A percentile compares a stretch with the other conserved stretches of the same genome.
phyloP scores from a whole-genome alignment of 371 early-diverging fungal species.

The Mucor racemosus region DNA sequence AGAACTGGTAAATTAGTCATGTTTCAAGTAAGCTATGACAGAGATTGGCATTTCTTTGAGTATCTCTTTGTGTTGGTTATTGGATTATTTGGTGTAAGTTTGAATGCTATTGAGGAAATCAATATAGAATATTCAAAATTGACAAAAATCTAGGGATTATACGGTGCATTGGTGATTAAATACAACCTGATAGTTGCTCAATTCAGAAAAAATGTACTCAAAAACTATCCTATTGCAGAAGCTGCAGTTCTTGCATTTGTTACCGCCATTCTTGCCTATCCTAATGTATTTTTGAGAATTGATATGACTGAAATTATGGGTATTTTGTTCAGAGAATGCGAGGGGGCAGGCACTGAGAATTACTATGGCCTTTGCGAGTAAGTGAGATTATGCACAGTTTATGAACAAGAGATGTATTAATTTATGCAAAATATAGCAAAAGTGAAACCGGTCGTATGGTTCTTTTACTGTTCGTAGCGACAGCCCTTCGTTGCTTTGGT shows the following conservation, averaged over 20 bases:
- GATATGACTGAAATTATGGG: conserved; percentile 89
- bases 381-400: conserved; percentile 11
- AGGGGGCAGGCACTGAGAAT: conserved; percentile 54
- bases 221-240: conserved; percentile 73
- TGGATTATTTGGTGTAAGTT: conserved; percentile 86
- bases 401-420: not conserved
- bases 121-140: not conserved
- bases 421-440: not conserved
- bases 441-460: conserved; percentile 52
- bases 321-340: conserved; percentile 88
- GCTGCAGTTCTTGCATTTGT: conserved; percentile 73
- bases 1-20: conserved; percentile 93
- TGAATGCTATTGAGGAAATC: not conserved
- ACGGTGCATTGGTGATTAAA: conserved; percentile 87
- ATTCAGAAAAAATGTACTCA: conserved; percentile 69
- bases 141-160: conserved; percentile 69
- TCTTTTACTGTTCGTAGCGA: conserved; percentile 63
- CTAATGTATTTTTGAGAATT: conserved; percentile 79
- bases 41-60: conserved; percentile 91
- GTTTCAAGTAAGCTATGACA: conserved; percentile 93
- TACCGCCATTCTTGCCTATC: conserved; percentile 78
- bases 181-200: conserved; percentile 74
- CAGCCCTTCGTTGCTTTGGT: conserved; percentile 66
- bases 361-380: conserved; percentile 73
- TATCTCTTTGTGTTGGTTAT: conserved; percentile 81